Evolutionary conservation across 176 grass and related monocot species (phyloP), one percentile per base, ranked within the genome.

Genomic region (Rhynchospora breviuscula): DNA sequence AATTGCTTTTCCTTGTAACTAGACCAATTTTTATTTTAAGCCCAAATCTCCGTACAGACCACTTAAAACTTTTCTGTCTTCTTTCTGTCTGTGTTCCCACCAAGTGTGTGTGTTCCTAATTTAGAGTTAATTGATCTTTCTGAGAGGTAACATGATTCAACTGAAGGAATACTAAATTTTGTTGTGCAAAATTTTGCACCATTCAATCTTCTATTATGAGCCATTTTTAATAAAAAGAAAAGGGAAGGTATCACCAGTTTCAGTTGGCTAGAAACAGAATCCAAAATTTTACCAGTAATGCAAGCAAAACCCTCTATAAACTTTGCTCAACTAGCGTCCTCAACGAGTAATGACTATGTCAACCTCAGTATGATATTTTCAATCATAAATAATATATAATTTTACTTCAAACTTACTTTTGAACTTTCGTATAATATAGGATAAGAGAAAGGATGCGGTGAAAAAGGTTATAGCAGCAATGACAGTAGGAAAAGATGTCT

Each of bases 381-480:
- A 68, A 1, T 68, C 2, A 0, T 63, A 63, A 26, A 63, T 63
- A 0, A 67, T 67, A 2, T 6, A 17, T 67, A 15, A 17, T 17
- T 44, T 47, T 21, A 10, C 40, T 71, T 71, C 5, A 73, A 73
- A 19, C 69, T 49, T 15, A 73, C n/a, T 49, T 10, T 73, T 1
- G 2, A 49, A 45, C 74, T 54, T 23, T 0, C 79, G 40, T 13
- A 12, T 40, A 77, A 82, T 95, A 40, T 88, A 99, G 96, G 93
- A 99, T 80, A 99, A 99, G 71, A 93, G 88, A 87, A 99, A 95
- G 82, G 96, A 99, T 95, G 93, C 93, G 52, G 96, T 99, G 48
- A 99, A 99, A 85, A 99, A 95, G 90, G 96, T 99, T 49, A 99
- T 99, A 60, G 96, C 96, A 80, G 96, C 93, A 15, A 99, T 99